phyloP scores from a whole-genome alignment of 352 stramenopile genomes.

The Pythium guiyangense region DNA sequence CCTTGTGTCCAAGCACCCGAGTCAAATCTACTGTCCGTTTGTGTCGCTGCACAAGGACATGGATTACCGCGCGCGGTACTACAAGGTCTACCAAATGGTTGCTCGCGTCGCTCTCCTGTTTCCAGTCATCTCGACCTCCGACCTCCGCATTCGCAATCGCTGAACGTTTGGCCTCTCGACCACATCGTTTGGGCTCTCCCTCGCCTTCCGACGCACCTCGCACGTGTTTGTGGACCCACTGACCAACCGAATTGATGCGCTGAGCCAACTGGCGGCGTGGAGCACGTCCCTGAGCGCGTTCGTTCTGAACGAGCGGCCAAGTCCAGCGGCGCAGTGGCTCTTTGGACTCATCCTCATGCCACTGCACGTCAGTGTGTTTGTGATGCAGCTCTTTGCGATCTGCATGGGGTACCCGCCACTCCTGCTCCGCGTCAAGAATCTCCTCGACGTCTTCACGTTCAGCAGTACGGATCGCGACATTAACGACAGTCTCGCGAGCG shows the following conservation, averaged over 20 bases:
- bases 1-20: slow-evolving; percentile 25
- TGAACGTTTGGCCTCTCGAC: slow-evolving; percentile 34
- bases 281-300: slow-evolving; percentile 24
- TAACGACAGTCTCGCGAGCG: slow-evolving; percentile 16
- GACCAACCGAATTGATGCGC: slow-evolving; percentile 12
- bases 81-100: slow-evolving; percentile 37
- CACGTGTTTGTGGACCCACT: slow-evolving; percentile 21
- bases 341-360: too few relatives aligned
- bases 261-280: slow-evolving; percentile 17
- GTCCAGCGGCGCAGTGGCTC: too few relatives aligned
- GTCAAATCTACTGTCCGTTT: slow-evolving; percentile 34
- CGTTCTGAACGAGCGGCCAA: too few relatives aligned
- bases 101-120: slow-evolving; percentile 29
- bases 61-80: too few relatives aligned
- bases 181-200: slow-evolving; percentile 35
- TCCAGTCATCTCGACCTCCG: slow-evolving; percentile 20
- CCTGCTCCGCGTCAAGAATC: slow-evolving; percentile 31
- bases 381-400: slow-evolving; percentile 8
- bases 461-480: slow-evolving; percentile 32
- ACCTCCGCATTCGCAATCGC: slow-evolving; percentile 20
- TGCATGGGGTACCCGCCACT: slow-evolving; percentile 31
- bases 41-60: slow-evolving; percentile 36
- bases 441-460: slow-evolving; percentile 33
- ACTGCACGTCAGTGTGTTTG: neutral
- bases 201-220: slow-evolving; percentile 25